phyloP scores from a whole-genome alignment of 108 stramenopile species.

The Nannochloropsis gaditana region DNA sequence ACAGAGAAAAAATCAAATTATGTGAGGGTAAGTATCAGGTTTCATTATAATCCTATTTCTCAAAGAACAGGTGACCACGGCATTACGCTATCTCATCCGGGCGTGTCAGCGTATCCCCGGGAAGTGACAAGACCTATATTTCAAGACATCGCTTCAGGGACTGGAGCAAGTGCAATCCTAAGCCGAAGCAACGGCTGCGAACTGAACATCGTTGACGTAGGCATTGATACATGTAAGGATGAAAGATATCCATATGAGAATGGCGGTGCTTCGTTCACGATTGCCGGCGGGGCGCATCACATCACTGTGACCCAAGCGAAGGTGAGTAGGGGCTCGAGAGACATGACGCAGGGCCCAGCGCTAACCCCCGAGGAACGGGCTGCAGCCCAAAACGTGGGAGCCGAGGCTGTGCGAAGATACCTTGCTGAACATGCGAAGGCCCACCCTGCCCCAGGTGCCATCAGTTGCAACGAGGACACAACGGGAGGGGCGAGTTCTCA shows the following conservation, averaged over 20 bases:
- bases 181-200: conserved; percentile 53
- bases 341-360: conserved; percentile 61
- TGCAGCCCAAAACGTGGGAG: conserved; percentile 53
- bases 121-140: conserved; percentile 61
- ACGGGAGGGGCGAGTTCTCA: background rate
- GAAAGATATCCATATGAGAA: background rate
- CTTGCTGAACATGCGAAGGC: background rate
- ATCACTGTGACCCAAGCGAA: conserved; percentile 48
- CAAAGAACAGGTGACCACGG: conserved; percentile 63
- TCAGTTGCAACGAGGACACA: background rate
- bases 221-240: conserved; percentile 24
- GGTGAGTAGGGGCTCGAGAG: conserved; percentile 57
- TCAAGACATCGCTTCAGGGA: conserved; percentile 54
- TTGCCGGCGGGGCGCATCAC: conserved; percentile 35
- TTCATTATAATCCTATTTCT: background rate
- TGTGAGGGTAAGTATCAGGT: background rate
- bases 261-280: background rate
- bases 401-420: conserved; percentile 26
- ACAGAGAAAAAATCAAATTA: background rate
- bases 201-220: conserved; percentile 65
- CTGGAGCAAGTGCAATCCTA: conserved; percentile 64
- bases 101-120: conserved; percentile 67
- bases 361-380: conserved; percentile 60
- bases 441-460: background rate
- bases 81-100: conserved; percentile 53